Conservation (phyloP, 345 rosid genomes). For the Syzygium aqueum region DNA sequence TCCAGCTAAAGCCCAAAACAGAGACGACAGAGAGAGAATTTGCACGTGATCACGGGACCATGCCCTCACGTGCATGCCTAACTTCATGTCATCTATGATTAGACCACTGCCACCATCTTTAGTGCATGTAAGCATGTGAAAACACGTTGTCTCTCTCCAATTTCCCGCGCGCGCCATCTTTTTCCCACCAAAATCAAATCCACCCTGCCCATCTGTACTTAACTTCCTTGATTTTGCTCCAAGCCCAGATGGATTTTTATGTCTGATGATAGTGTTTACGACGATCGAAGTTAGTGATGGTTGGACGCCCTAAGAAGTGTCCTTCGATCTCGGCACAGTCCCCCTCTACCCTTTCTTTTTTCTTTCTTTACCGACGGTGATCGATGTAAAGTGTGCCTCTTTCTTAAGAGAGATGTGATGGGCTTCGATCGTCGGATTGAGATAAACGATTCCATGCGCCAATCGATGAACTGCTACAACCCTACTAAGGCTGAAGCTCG, state of each 20-base stretch:
- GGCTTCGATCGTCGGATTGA: accelerated
- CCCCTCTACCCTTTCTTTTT: too few species aligned
- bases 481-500: not conserved
- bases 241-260: not conserved
- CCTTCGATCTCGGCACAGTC: not conserved
- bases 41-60: not conserved
- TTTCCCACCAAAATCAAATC: not conserved
- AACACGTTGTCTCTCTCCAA: not conserved
- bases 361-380: accelerated
- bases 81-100: not conserved
- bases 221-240: not conserved
- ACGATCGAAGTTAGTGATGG: not conserved
- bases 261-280: not conserved
- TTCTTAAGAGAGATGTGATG: not conserved
- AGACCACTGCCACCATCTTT: not conserved
- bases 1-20: not conserved
- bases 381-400: not conserved
- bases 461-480: accelerated
- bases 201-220: not conserved
- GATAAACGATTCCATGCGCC: accelerated
- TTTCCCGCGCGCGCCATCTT: not conserved
- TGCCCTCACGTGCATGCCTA: not conserved
- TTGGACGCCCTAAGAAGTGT: not conserved
- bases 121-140: not conserved
- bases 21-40: not conserved